These are phyloP conservation scores for Capsicum pubescens DNA, from an alignment of 257 asterid species.

Conservation along the genomic window DNA sequence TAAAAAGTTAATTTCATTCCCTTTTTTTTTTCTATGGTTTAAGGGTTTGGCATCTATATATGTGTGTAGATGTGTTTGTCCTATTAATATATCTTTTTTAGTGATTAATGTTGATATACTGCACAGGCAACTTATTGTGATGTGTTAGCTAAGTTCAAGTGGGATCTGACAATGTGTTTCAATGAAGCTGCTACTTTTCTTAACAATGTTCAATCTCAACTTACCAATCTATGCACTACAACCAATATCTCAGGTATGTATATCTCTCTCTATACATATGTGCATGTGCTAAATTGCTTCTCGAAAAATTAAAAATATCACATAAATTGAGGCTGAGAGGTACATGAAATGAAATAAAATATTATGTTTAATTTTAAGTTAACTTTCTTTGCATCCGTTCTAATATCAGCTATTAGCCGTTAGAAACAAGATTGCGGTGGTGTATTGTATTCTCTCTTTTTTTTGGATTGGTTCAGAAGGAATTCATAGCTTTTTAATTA, in stretches of 20 bases:
- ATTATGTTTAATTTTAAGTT: background rate
- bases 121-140: slow-evolving; percentile 37
- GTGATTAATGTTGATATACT: background rate
- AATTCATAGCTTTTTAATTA: background rate
- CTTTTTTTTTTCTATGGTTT: background rate
- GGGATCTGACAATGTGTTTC: slow-evolving; percentile 36
- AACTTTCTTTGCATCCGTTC: background rate
- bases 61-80: background rate
- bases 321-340: too few species aligned
- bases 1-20: background rate
- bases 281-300: too few species aligned
- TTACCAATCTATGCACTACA: slow-evolving; percentile 35
- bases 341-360: background rate
- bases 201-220: slow-evolving; percentile 37
- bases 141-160: slow-evolving; percentile 37
- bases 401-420: background rate
- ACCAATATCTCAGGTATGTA: slow-evolving; percentile 11
- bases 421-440: too few species aligned
- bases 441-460: too few species aligned
- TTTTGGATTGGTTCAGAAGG: too few species aligned
- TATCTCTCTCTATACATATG: background rate
- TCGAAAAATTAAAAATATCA: too few species aligned
- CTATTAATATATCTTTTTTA: background rate
- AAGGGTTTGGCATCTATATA: background rate
- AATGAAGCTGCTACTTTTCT: slow-evolving; percentile 42